Evolutionary conservation across 139 green algal species (phyloP).

Genomic region (Picochlorum sp.): DNA sequence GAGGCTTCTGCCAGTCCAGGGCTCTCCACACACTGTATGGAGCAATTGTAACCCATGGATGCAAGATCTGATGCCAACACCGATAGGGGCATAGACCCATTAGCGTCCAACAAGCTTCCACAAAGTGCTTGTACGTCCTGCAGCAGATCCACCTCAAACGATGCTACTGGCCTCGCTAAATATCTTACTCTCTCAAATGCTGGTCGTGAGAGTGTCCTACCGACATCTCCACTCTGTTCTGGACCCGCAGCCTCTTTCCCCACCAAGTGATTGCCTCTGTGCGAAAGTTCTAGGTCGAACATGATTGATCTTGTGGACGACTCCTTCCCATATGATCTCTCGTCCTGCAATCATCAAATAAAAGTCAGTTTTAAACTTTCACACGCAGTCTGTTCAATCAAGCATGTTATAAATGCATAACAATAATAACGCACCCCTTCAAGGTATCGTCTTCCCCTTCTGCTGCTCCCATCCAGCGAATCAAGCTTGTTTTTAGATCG

Average conservation of each 20-base stretch:
- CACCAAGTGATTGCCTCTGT: not conserved
- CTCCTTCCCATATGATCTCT: slow-evolving; percentile 8
- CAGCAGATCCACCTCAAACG: slow-evolving; percentile 26
- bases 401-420: no score
- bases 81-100: slow-evolving; percentile 10
- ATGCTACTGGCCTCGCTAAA: slow-evolving; percentile 13
- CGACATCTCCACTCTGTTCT: not conserved
- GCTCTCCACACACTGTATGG: slow-evolving; percentile 2
- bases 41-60: slow-evolving; percentile 6
- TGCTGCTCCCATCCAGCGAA: no score
- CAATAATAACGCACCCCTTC: no score
- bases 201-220: no score
- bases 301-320: slow-evolving; percentile 22
- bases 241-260: not conserved
- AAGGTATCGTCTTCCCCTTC: no score
- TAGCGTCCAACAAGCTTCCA: not conserved
- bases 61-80: slow-evolving; percentile 7
- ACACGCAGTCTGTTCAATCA: no score
- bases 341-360: not conserved
- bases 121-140: slow-evolving; percentile 12
- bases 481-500: no score
- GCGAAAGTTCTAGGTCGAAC: slow-evolving; percentile 23
- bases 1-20: not conserved
- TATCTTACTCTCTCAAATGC: slow-evolving; percentile 18
- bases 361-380: not conserved